Conservation (phyloP, 805 yeast genomes). For the Pichia rugopelliculosa region DNA sequence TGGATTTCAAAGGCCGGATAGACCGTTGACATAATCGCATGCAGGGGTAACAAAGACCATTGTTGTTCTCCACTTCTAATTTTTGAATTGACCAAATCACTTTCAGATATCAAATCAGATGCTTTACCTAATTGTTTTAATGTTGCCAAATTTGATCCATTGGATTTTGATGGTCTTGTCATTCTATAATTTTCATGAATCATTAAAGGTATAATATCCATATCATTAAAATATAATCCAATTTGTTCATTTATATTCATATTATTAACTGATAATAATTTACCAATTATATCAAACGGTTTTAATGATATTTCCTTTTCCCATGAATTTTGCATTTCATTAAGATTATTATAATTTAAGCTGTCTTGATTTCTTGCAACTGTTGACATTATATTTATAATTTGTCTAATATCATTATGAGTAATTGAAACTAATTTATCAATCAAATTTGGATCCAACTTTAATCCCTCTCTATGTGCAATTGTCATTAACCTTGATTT, state of each 20-base stretch:
- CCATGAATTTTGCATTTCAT: constrained; percentile 62
- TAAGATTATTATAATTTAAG: constrained; percentile 58
- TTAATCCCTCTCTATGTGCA: constrained; percentile 76
- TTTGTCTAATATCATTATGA: constrained; percentile 87
- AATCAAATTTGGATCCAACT: constrained; percentile 70
- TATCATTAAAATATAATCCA: constrained; percentile 86
- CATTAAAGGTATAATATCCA: constrained; percentile 92
- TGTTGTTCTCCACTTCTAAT: constrained; percentile 90
- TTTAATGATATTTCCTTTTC: constrained; percentile 84
- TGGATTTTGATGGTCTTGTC: constrained; percentile 44
- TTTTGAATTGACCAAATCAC: constrained; percentile 71
- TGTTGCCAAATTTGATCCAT: constrained; percentile 34
- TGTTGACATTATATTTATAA: constrained; percentile 81
- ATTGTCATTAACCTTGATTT: constrained; percentile 83
- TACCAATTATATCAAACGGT: constrained; percentile 83
- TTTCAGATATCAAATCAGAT: constrained; percentile 78
- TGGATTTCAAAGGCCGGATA: constrained; percentile 68
- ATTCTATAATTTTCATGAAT: constrained; percentile 84
- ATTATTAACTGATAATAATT: constrained; percentile 53
- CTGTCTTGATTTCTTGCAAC: constrained; percentile 65
- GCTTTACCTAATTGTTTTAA: constrained; percentile 65
- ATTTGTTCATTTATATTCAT: constrained; percentile 71
- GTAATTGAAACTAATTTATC: constrained; percentile 82
- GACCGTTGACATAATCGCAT: constrained; percentile 80
- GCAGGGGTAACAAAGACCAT: constrained; percentile 90